These are phyloP conservation scores for Exobasidium rhododendri DNA, from an alignment of 1,284 basidiomycete genomes.

Conservation along the genomic window DNA sequence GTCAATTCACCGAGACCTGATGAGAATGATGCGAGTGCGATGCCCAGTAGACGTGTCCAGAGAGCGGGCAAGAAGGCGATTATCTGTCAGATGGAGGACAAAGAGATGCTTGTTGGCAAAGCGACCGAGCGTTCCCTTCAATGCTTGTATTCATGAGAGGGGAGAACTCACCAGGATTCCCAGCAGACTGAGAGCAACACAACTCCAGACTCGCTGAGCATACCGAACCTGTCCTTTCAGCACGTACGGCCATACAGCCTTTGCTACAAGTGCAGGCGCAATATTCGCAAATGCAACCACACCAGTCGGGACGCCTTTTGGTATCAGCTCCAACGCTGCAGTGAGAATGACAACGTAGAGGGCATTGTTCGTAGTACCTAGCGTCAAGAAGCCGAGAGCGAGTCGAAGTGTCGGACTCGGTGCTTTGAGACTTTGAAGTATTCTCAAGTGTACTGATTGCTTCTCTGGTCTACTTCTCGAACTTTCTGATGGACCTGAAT, in stretches of 20 bases:
- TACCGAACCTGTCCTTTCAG: slow-evolving; percentile 44
- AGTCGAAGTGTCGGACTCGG: not conserved
- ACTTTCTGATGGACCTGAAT: not conserved
- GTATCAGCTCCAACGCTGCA: slow-evolving; percentile 89
- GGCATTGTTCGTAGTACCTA: slow-evolving; percentile 56
- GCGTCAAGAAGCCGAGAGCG: slow-evolving; percentile 44
- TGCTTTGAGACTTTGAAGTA: not conserved
- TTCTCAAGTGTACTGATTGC: not conserved
- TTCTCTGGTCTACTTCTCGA: not conserved
- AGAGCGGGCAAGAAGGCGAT: slow-evolving; percentile 74
- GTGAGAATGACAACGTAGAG: slow-evolving; percentile 90
- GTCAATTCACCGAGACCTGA: slow-evolving; percentile 93
- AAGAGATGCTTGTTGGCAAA: not conserved
- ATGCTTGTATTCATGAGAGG: slow-evolving; percentile 12
- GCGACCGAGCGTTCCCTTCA: not conserved
- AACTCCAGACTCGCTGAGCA: slow-evolving; percentile 29
- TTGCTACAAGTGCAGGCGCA: slow-evolving; percentile 62
- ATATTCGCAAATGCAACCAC: slow-evolving; percentile 72
- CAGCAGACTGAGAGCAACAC: slow-evolving; percentile 56
- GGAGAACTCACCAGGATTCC: slow-evolving; percentile 50
- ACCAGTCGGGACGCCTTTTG: slow-evolving; percentile 63
- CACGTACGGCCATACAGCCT: slow-evolving; percentile 84
- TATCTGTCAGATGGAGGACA: slow-evolving; percentile 60
- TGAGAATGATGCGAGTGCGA: slow-evolving; percentile 82
- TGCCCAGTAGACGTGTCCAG: slow-evolving; percentile 74